Evolutionary conservation across 1,139 yeast genomes (phyloP).

Genomic region (Pichia sp.): DNA sequence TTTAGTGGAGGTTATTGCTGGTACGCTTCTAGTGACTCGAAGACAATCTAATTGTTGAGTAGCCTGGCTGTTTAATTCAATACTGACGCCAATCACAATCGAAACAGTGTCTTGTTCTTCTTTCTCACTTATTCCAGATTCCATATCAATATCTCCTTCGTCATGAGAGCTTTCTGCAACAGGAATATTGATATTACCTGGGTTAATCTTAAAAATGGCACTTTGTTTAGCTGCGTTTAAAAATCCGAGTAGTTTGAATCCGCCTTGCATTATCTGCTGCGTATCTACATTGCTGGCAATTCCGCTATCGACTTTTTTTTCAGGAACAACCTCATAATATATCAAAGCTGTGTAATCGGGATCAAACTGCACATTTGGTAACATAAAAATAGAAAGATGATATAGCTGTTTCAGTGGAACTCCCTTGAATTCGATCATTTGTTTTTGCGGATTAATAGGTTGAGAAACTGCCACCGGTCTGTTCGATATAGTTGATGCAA

Average conservation of each 20-base stretch:
- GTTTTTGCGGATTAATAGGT: slow-evolving; percentile 23
- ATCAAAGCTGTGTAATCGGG: slow-evolving; percentile 72
- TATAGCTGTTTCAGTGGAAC: slow-evolving; percentile 21
- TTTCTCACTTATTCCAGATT: slow-evolving; percentile 19
- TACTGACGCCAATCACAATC: slow-evolving; percentile 75
- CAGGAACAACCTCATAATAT: slow-evolving; percentile 63
- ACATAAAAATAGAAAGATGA: slow-evolving; percentile 25
- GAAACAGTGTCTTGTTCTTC: slow-evolving; percentile 13
- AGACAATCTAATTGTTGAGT: slow-evolving; percentile 36
- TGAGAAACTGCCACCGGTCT: slow-evolving; percentile 24
- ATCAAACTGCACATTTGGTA: slow-evolving; percentile 45
- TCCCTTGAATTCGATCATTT: slow-evolving; percentile 20
- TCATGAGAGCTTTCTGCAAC: slow-evolving; percentile 12
- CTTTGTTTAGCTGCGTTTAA: slow-evolving; percentile 73
- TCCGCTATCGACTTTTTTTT: slow-evolving; percentile 23
- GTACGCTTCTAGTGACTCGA: slow-evolving; percentile 13
- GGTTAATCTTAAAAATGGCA: slow-evolving; percentile 75
- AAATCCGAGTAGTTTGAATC: slow-evolving; percentile 73
- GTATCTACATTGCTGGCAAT: not conserved
- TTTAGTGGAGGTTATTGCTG: not conserved
- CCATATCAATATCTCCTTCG: slow-evolving; percentile 28
- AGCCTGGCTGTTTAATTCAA: slow-evolving; percentile 66
- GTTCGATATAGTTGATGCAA: slow-evolving; percentile 26
- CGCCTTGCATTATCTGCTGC: slow-evolving; percentile 29
- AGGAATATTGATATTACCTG: slow-evolving; percentile 16